These are phyloP conservation scores for Fusarium sp. DNA, from an alignment of 2,329 filamentous ascomycete genomes.

Conservation along the genomic window DNA sequence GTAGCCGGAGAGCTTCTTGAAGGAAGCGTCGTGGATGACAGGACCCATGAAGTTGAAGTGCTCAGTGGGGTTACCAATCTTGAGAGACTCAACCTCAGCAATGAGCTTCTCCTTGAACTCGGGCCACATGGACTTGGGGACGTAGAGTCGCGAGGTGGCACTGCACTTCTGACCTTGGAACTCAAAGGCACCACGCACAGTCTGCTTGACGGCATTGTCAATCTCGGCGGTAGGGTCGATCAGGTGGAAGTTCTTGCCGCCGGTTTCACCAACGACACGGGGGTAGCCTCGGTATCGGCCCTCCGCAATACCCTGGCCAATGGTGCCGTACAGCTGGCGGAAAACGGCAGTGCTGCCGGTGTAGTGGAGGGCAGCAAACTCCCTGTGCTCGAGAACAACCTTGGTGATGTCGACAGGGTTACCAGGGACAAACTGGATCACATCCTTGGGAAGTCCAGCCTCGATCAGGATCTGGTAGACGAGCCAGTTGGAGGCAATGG, in stretches of 20 bases:
- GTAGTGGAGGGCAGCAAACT: conserved; percentile 93
- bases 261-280: conserved; percentile 88
- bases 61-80: conserved; percentile 73
- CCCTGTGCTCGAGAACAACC: conserved; percentile 75
- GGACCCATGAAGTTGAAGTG: conserved; percentile 86
- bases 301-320: conserved; percentile 81
- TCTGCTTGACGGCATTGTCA: conserved; percentile 81
- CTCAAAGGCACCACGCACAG: conserved; percentile 87
- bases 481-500: conserved; percentile 90
- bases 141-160: conserved; percentile 81
- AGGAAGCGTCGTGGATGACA: conserved; percentile 83
- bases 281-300: conserved; percentile 87
- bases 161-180: conserved; percentile 94
- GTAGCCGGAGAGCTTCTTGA: conserved; percentile 79
- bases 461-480: conserved; percentile 91
- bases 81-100: conserved; percentile 74
- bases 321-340: conserved; percentile 86
- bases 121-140: conserved; percentile 78
- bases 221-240: conserved; percentile 81
- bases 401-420: conserved; percentile 86
- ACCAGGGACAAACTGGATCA: conserved; percentile 93
- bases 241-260: conserved; percentile 93
- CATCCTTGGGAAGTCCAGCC: conserved; percentile 86
- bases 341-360: conserved; percentile 94
- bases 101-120: conserved; percentile 74